Conservation (phyloP, 75 land plant genomes). For the Ceratopteris richardii region DNA sequence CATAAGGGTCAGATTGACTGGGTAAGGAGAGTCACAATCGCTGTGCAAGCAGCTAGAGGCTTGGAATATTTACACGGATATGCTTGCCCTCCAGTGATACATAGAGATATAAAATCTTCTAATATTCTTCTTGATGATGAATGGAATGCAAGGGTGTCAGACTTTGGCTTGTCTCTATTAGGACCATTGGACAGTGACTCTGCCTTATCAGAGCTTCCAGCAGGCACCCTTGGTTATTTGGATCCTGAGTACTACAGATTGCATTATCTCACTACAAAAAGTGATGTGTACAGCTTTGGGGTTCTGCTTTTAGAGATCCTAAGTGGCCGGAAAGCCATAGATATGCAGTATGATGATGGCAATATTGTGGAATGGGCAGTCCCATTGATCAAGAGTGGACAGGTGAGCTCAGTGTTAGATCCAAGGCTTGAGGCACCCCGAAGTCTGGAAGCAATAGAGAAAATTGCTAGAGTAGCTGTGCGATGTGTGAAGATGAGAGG, state of each 20-base stretch:
- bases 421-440: slow-evolving; percentile 51
- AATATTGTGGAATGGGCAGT: slow-evolving; percentile 92
- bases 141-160: slow-evolving; percentile 83
- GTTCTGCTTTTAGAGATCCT: slow-evolving; percentile 73
- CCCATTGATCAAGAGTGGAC: slow-evolving; percentile 61
- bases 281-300: slow-evolving; percentile 89
- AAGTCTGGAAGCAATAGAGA: slow-evolving; percentile 47
- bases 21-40: slow-evolving; percentile 71
- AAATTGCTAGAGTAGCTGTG: slow-evolving; percentile 63
- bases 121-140: slow-evolving; percentile 92
- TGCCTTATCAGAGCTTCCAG: slow-evolving; percentile 75
- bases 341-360: slow-evolving; percentile 56
- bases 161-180: slow-evolving; percentile 71
- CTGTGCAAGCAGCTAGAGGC: slow-evolving; percentile 89
- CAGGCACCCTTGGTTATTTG: slow-evolving; percentile 77
- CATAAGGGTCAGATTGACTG: slow-evolving; percentile 50
- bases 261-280: slow-evolving; percentile 80
- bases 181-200: slow-evolving; percentile 69
- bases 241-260: slow-evolving; percentile 87
- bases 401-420: slow-evolving; percentile 44
- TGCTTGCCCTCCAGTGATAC: slow-evolving; percentile 91
- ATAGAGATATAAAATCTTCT: slow-evolving; percentile 80
- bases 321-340: slow-evolving; percentile 77
- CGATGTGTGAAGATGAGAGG: slow-evolving; percentile 83
- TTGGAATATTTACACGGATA: slow-evolving; percentile 88